Evolutionary conservation across 2,329 filamentous ascomycete species (phyloP).

Genomic region (Apiospora malaysiana): DNA sequence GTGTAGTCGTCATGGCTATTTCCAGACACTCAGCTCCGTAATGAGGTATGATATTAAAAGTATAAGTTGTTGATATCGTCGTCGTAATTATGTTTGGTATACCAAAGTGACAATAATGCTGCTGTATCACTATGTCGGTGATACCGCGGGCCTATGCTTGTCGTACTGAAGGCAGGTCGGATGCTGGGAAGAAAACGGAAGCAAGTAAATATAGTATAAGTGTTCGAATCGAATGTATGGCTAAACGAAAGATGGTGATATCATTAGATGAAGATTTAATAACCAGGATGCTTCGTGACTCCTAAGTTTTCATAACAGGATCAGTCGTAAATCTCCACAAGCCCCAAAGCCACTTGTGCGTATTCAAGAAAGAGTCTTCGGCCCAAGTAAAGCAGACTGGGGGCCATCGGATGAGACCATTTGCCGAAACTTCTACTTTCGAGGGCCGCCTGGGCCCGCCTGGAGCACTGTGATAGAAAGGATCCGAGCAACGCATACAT

Average conservation of each 20-base stretch:
- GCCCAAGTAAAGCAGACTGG: background rate
- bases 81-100: too few species aligned
- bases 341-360: background rate
- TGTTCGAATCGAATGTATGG: background rate
- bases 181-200: background rate
- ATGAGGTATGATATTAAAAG: background rate
- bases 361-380: background rate
- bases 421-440: background rate
- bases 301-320: background rate
- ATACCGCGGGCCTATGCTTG: background rate
- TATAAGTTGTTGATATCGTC: background rate
- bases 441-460: slow-evolving; percentile 3
- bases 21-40: background rate
- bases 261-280: slow-evolving; percentile 2
- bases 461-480: background rate
- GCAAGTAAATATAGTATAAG: background rate
- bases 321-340: slow-evolving; percentile 17
- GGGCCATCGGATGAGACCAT: background rate
- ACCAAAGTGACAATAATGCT: background rate
- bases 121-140: background rate
- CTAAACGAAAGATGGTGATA: slow-evolving; percentile 3
- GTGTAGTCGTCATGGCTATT: slow-evolving; percentile 32
- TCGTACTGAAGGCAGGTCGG: background rate
- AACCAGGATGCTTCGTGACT: background rate
- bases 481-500: slow-evolving; percentile 10